These are phyloP conservation scores for Lithospermum erythrorhizon DNA, from an alignment of 257 asterid species.

Conservation along the genomic window DNA sequence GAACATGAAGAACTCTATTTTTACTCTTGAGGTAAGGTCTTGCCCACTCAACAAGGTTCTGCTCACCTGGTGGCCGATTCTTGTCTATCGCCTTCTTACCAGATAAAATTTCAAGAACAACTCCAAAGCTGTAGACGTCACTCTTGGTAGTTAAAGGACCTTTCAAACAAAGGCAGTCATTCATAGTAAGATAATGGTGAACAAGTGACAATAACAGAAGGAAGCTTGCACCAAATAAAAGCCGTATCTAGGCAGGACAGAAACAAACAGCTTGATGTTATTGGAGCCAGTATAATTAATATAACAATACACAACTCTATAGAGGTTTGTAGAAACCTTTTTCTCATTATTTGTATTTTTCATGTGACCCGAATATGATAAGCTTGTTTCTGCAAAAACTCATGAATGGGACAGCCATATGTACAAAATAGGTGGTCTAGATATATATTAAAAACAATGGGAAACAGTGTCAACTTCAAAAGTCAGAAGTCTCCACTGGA, in stretches of 20 bases:
- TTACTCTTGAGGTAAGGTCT: slow-evolving; percentile 60
- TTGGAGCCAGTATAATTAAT: too few relatives aligned
- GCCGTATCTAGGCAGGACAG: neutral
- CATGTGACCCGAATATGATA: too few relatives aligned
- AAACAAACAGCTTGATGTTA: too few relatives aligned
- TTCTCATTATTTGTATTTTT: too few relatives aligned
- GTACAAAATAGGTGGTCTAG: too few relatives aligned
- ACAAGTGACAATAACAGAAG: neutral
- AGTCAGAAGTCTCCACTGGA: too few relatives aligned
- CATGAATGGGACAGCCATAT: too few relatives aligned
- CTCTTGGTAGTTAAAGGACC: slow-evolving; percentile 76
- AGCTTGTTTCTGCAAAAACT: too few relatives aligned
- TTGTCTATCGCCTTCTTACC: slow-evolving; percentile 72
- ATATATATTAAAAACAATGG: too few relatives aligned
- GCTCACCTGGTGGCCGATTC: slow-evolving; percentile 61
- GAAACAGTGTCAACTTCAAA: too few relatives aligned
- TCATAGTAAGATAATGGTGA: neutral
- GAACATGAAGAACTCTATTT: slow-evolving; percentile 39
- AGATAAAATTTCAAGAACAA: slow-evolving; percentile 53
- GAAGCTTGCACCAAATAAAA: neutral
- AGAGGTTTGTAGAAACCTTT: too few relatives aligned
- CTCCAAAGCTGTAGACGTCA: slow-evolving; percentile 70
- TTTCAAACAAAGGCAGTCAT: slow-evolving; percentile 7
- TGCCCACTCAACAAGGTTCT: slow-evolving; percentile 65
- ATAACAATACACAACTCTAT: too few relatives aligned